Evolutionary conservation across 345 rosid species (phyloP), one percentile per base, ranked within the genome.

Genomic region (Salix koriyanagi): DNA sequence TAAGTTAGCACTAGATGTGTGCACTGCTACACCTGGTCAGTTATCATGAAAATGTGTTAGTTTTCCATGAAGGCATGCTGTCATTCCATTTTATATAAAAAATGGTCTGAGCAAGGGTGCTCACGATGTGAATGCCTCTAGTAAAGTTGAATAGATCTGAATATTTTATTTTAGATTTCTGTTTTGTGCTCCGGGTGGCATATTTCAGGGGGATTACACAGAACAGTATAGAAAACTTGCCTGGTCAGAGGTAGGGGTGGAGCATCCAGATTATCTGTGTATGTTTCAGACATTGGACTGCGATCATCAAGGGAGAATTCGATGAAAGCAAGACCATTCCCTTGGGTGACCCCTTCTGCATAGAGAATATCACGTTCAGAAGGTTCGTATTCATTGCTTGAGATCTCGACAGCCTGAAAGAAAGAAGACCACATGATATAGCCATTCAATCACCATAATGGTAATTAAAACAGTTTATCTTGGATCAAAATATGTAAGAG

Each of bases 321-420:
- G 81, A 94, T 91, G 83, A 94, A 96, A 41, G 98, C 99, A 81
- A 96, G 83, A 65, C 98, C 98, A 65, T 94, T 96, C 67, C 98
- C 98, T 82, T 88, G 95, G 34, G 95, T 94, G 54, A 96, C 96
- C 19, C 99, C 99, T 90, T 96, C 99, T 26, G 99, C 97, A 52
- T 83, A 96, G 61, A 96, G 88, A 19, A 96, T 96, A 80, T 96
- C 99, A 36, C 89, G 85, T 54, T 96, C 97, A 0, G 97, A 86
- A 72, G 99, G 98, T 86, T 96, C 98, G 23, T 92, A 96, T 73
- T 96, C 99, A 56, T 94, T 94, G 89, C 99, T 89, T 0, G 98
- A 96, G 65, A 96, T 87, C 84, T 96, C 99, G 75, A 96, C 92
- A 1, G 98, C 99, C 99, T 96, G 89, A 71, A 86, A 83, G 75